Base-by-base conservation (phyloP, 2,329 filamentous ascomycete genomes). In the Clarireedia monteithiana region DNA sequence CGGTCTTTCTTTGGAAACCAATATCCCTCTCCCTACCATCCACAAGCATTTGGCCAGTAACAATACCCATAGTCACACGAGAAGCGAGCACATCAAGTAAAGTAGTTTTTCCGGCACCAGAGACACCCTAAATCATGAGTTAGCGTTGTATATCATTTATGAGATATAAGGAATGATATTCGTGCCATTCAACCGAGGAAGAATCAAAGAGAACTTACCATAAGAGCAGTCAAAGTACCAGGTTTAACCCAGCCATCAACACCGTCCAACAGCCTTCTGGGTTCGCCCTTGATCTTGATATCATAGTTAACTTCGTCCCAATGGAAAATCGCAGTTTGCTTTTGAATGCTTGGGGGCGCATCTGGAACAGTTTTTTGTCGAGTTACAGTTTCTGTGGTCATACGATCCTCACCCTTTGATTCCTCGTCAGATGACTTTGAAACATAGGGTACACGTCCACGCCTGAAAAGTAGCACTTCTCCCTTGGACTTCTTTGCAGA, bases 231-330 rank as follows among this genome's bases (percentile, higher is more conserved):
- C 53, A 95, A 71, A 15, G 89, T 95, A 58, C 91, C 91, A 3
- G 91, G 91, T 72, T 95, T 94, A 58, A 96, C 90, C 88, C 89
- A 96, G 38, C 91, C 91, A 67, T 95, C 88, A 12, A 96, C 88
- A 60, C 94, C 77, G 64, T 96, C 85, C 58, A 96, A 75, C 65
- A 96, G 88, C 45, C 86, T 83, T 15, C 90, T 81, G 1, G 78
- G 74, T 64, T 92, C 83, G 14, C 77, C 77, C 75, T 95, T 95
- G 73, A 95, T 91, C 70, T 88, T 86, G 69, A 84, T 76, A 58
- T 84, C 76, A 58, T 80, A 80, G 24, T 49, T 23, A n/a, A 80
- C 71, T 44, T 73, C 39, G 72, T 78, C 69, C 59, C 73, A 72
- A 56, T 78, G 79, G 0, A 80, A 82, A 51, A 84, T 78, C 3